Evolutionary conservation across 768 basidiomycete genomes (phyloP).

Genomic region (button mushroom (Agaricus bisporus)): DNA sequence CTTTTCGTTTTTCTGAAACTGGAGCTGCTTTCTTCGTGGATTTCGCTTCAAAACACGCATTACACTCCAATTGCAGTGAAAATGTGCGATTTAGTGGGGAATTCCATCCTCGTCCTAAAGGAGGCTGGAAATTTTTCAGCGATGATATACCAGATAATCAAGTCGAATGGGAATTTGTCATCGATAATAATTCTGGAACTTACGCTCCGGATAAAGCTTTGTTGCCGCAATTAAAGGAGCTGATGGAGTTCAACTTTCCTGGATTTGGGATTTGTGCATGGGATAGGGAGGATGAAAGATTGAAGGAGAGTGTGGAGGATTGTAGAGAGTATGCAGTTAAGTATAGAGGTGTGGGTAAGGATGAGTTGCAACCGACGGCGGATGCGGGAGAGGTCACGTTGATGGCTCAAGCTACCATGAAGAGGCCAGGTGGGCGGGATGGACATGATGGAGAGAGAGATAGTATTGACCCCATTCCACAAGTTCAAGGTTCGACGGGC

Average conservation of each 20-base stretch:
- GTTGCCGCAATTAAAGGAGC: constrained; percentile 51
- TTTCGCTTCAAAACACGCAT: constrained; percentile 81
- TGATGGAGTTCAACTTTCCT: constrained; percentile 71
- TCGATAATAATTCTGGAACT: constrained; percentile 85
- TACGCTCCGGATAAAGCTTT: constrained; percentile 67
- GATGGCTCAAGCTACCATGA: constrained; percentile 20
- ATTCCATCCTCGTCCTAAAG: constrained; percentile 69
- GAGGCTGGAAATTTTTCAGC: constrained; percentile 60
- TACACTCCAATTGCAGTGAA: constrained; percentile 69
- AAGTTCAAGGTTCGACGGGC: neutral
- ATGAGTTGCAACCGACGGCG: constrained; percentile 62
- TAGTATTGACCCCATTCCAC: neutral
- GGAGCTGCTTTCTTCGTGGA: constrained; percentile 85
- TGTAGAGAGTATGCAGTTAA: constrained; percentile 61
- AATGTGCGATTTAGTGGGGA: constrained; percentile 71
- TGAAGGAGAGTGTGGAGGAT: constrained; percentile 56
- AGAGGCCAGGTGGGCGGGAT: too few relatives aligned
- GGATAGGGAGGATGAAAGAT: constrained; percentile 47
- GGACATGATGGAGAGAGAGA: neutral
- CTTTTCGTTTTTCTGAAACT: constrained; percentile 81
- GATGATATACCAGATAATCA: constrained; percentile 48
- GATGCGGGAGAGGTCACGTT: constrained; percentile 50
- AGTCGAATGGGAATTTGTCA: constrained; percentile 73
- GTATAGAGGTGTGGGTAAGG: constrained; percentile 49
- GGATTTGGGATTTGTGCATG: constrained; percentile 52